Evolutionary conservation across 2,329 filamentous ascomycete species (phyloP), one percentile per base, ranked within the genome.

Genomic region (Ceratocystis alfenasii): DNA sequence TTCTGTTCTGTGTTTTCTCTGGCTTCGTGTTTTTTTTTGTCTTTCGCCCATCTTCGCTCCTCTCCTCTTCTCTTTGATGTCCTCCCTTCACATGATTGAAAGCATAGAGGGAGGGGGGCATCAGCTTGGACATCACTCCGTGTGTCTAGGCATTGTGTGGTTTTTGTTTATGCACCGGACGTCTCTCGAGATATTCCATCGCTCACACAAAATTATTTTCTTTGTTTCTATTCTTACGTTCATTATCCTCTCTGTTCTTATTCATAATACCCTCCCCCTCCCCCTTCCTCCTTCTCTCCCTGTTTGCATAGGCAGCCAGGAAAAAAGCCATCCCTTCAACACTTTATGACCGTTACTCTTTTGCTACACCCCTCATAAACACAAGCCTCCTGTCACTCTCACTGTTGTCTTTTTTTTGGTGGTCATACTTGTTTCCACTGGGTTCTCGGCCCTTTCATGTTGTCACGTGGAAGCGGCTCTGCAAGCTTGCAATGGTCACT

Each of bases 161-260:
- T 48, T 53, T 57, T 65, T 17, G 7, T 41, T 17, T 46, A 15
- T 48, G 60, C 45, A 59, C 25, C 25, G 55, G 55, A 59, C 55
- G 55, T 36, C 55, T n/a, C n/a, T 59, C 30, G 28, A n/a, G 55
- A 59, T 36, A 59, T 25, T 59, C 55, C 25, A 59, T 17, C 8
- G 55, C 55, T 8, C 55, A 59, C 55, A 59, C 55, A n/a, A n/a
- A 17, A 33, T 62, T 62, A 3, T 50, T 46, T 65, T 60, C 15
- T 67, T 62, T 64, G 62, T 67, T 66, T 64, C 53, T 64, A 22
- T 64, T 67, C 62, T 64, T 64, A 64, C 62, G 53, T n/a, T 67
- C 55, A 28, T 64, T 64, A 44, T 20, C 45, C 30, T 46, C 50
- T 36, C 64, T 44, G 50, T 57, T 65, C 48, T 65, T 59, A 59